Percentiles rank a stretch among this genome's conserved stretches.
Evolutionary conservation across 2,329 filamentous ascomycete species (phyloP).

Genomic region (Botryotinia convoluta): DNA sequence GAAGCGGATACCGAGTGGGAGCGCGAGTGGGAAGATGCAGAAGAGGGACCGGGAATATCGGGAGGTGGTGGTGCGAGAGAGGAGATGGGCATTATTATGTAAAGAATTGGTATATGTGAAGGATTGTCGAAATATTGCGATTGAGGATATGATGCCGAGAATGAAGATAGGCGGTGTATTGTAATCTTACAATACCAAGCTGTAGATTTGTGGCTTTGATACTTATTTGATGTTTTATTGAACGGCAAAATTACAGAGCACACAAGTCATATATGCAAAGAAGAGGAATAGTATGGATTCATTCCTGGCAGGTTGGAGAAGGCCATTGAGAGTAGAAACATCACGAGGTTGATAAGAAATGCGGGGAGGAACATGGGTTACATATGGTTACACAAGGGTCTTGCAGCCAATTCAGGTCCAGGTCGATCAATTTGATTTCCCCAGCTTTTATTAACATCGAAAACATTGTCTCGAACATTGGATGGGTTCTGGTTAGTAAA

Average conservation of each 20-base stretch:
- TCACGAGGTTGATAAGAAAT: conserved; percentile 19
- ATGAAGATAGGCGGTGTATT: conserved; percentile 1
- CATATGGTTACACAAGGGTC: not conserved
- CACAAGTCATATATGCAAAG: not conserved
- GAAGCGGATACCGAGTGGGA: conserved; percentile 3
- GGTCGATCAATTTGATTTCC: not conserved
- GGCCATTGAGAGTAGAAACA: not conserved
- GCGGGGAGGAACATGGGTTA: conserved; percentile 9
- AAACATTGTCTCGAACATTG: not conserved
- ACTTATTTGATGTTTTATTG: not conserved
- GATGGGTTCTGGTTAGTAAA: not conserved
- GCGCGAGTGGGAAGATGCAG: not conserved
- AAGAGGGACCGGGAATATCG: not conserved
- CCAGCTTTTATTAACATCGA: not conserved
- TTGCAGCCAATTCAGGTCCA: not conserved
- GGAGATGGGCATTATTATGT: conserved; percentile 16
- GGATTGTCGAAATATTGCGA: not conserved
- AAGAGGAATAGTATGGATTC: not conserved
- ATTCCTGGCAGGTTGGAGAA: not conserved
- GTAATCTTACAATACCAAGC: not conserved
- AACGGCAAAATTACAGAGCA: not conserved
- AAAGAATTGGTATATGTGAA: not conserved
- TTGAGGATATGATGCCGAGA: not conserved
- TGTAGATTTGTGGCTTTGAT: not conserved
- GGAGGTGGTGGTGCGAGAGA: conserved; percentile 10